Evolutionary conservation across 2,329 filamentous ascomycete genomes (phyloP).

Genomic region (Colletotrichum sp.): DNA sequence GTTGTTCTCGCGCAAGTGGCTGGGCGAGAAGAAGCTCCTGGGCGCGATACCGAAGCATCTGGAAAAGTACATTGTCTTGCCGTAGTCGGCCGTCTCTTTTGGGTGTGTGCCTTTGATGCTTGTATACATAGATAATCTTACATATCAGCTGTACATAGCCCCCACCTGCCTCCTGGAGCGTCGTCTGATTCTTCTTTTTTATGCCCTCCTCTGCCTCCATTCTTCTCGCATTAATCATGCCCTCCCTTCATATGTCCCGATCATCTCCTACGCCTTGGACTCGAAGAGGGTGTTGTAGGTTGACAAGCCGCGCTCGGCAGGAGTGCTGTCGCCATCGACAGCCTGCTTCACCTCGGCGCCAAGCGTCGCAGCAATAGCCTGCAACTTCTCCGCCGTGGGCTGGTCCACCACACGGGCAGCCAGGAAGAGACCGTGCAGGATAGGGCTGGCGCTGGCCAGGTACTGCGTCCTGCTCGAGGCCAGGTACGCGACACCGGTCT

Average conservation of each 20-base stretch:
- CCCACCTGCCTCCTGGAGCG: not conserved
- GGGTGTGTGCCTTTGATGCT: slow-evolving; percentile 15
- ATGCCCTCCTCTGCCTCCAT: not conserved
- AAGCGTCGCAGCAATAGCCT: slow-evolving; percentile 41
- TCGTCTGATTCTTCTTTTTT: not conserved
- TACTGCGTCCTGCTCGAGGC: slow-evolving; percentile 34
- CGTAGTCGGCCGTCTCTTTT: slow-evolving; percentile 46
- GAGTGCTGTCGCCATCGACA: slow-evolving; percentile 17
- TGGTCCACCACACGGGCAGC: slow-evolving; percentile 45
- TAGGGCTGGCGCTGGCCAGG: slow-evolving; percentile 30
- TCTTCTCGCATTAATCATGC: not conserved
- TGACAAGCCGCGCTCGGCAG: slow-evolving; percentile 25
- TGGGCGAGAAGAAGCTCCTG: slow-evolving; percentile 83
- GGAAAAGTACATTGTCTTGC: slow-evolving; percentile 92
- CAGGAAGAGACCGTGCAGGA: slow-evolving; percentile 48
- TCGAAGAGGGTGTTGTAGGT: slow-evolving; percentile 13
- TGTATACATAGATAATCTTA: slow-evolving; percentile 22
- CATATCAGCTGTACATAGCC: slow-evolving; percentile 24
- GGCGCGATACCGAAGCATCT: slow-evolving; percentile 82
- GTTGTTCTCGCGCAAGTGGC: slow-evolving; percentile 90
- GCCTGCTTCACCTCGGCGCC: slow-evolving; percentile 38
- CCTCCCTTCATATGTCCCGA: not conserved
- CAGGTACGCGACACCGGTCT: slow-evolving; percentile 31
- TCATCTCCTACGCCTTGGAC: not conserved
- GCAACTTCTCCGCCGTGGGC: slow-evolving; percentile 39